Conservation (phyloP, 2,329 filamentous ascomycete species). For the Verticillium tricorpus region DNA sequence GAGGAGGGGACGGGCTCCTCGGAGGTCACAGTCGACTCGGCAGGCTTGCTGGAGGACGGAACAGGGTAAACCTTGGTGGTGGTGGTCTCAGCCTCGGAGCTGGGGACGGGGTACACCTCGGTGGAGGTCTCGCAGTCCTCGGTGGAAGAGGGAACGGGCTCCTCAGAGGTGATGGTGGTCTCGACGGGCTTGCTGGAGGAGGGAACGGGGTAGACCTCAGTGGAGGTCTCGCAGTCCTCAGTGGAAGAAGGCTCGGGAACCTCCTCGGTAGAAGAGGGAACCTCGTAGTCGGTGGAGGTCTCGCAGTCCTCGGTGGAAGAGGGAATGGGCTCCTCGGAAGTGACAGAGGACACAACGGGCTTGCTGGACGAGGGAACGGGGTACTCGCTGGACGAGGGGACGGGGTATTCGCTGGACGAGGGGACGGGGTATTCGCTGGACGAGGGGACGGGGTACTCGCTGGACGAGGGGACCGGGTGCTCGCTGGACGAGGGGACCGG, state of each 20-base stretch:
- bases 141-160: background rate
- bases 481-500: background rate
- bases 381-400: background rate
- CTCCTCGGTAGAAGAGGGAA: background rate
- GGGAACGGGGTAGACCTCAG: background rate
- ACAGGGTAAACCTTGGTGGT: background rate
- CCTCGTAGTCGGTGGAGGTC: background rate
- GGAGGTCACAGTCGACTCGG: background rate
- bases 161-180: background rate
- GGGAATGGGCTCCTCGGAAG: too few species aligned
- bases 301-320: background rate
- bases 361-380: background rate
- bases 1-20: background rate
- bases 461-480: too few species aligned
- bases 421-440: background rate
- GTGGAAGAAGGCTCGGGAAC: background rate
- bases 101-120: background rate
- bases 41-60: background rate
- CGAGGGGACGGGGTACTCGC: too few species aligned
- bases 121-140: too few species aligned
- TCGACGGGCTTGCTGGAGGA: background rate
- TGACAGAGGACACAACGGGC: background rate
- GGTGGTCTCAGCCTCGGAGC: background rate
- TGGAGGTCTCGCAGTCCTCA: background rate
- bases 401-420: too few species aligned